phyloP scores from a whole-genome alignment of 2,329 filamentous ascomycete genomes.

The Curvularia hawaiiensis region DNA sequence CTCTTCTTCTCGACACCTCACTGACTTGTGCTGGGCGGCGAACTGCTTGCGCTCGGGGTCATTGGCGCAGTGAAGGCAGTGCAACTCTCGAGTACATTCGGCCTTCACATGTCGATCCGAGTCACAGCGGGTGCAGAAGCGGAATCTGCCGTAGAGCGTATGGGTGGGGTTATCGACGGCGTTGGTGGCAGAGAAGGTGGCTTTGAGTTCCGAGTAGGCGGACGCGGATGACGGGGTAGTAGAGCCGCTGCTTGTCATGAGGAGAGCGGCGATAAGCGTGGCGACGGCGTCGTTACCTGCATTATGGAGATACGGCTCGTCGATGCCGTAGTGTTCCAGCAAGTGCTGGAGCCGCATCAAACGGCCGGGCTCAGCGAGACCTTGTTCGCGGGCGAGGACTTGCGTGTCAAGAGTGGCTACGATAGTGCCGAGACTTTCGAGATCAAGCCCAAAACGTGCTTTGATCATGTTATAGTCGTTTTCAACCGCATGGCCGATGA shows the following conservation, averaged over 20 bases:
- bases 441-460: constrained; percentile 21
- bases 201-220: constrained; percentile 1
- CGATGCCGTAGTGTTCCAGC: constrained; percentile 3
- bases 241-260: not conserved
- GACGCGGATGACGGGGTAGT: not conserved
- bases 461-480: constrained; percentile 25
- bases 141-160: not conserved
- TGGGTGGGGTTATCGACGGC: not conserved
- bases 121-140: constrained; percentile 1
- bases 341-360: constrained; percentile 11
- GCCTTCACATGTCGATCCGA: not conserved
- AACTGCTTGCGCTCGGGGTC: not conserved
- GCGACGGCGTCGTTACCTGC: constrained; percentile 22
- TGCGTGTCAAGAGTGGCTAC: constrained; percentile 29
- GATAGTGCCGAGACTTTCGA: constrained; percentile 15
- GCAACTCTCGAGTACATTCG: not conserved
- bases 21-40: not conserved
- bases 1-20: not conserved
- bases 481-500: constrained; percentile 28
- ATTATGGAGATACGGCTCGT: constrained; percentile 20
- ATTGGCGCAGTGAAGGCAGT: not conserved
- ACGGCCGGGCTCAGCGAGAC: not conserved
- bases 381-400: constrained; percentile 19
- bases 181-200: not conserved
- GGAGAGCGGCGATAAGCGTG: constrained; percentile 16